Evolutionary conservation across 2,329 filamentous ascomycete species (phyloP).

Genomic region (Neonectria coccinea): DNA sequence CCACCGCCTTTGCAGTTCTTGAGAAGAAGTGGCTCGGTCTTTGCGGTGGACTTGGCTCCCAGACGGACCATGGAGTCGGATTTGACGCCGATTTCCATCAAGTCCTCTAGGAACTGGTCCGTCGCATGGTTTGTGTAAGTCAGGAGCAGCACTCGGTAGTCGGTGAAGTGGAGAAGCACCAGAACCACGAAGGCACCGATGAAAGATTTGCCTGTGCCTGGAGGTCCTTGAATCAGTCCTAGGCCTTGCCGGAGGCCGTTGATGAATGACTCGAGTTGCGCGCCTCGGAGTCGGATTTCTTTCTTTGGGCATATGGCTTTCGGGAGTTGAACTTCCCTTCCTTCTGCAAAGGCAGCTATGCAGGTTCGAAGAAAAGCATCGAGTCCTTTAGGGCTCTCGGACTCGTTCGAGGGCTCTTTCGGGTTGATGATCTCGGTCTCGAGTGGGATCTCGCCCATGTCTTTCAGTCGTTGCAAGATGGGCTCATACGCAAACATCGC

Average conservation of each 20-base stretch:
- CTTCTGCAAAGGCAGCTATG: background rate
- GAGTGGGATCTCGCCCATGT: conserved; percentile 67
- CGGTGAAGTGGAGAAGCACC: conserved; percentile 61
- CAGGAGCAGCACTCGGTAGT: conserved; percentile 69
- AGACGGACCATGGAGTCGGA: conserved; percentile 67
- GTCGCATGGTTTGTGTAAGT: conserved; percentile 77
- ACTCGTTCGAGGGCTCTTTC: conserved; percentile 6
- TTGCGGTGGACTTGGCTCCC: conserved; percentile 66
- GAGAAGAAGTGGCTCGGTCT: conserved; percentile 62
- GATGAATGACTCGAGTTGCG: conserved; percentile 69
- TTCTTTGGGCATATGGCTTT: conserved; percentile 35
- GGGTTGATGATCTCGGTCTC: conserved; percentile 62
- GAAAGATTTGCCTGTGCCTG: conserved; percentile 82
- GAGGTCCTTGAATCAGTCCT: conserved; percentile 78
- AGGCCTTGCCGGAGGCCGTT: conserved; percentile 64
- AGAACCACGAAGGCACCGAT: conserved; percentile 74
- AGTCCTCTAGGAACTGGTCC: conserved; percentile 74
- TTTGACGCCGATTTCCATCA: conserved; percentile 69
- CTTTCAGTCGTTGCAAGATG: conserved; percentile 69
- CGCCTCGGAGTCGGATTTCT: conserved; percentile 42
- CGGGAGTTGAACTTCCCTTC: conserved; percentile 25
- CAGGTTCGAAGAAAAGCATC: background rate
- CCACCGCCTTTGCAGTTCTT: conserved; percentile 43
- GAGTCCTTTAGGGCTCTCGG: conserved; percentile 27
- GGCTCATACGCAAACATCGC: conserved; percentile 78